phyloP scores from a whole-genome alignment of 768 basidiomycete genomes.

The Tylopilus balloui region DNA sequence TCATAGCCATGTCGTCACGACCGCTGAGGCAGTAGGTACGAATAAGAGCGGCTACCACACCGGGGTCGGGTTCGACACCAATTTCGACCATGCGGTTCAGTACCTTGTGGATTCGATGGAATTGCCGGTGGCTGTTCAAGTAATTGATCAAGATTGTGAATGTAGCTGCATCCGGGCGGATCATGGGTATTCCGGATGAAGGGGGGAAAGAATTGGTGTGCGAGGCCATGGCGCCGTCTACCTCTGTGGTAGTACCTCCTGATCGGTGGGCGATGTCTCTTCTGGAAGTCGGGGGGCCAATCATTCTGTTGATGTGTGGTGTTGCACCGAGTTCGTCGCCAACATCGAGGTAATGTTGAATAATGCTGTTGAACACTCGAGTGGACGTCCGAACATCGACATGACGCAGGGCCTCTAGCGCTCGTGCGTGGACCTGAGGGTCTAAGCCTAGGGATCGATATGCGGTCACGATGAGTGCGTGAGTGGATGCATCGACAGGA shows the following conservation, averaged over 20 bases:
- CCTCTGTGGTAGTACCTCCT: constrained; percentile 28
- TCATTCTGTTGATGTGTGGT: constrained; percentile 50
- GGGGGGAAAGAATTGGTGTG: not conserved
- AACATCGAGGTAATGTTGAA: constrained; percentile 55
- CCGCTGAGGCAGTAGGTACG: constrained; percentile 49
- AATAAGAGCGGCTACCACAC: constrained; percentile 50
- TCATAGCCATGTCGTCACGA: constrained; percentile 46
- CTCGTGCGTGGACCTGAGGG: constrained; percentile 46
- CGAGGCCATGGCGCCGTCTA: constrained; percentile 26
- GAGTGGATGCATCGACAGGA: constrained; percentile 51
- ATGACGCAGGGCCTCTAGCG: constrained; percentile 43
- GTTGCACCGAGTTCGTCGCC: constrained; percentile 46
- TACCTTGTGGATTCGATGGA: constrained; percentile 43
- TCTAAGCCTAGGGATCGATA: constrained; percentile 62
- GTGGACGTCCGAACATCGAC: constrained; percentile 42
- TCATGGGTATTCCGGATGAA: constrained; percentile 4
- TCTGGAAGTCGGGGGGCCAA: constrained; percentile 33
- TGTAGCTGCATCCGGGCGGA: constrained; percentile 53
- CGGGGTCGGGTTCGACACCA: constrained; percentile 43
- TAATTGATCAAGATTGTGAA: constrained; percentile 61
- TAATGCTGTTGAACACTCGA: constrained; percentile 64
- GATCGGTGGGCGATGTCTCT: constrained; percentile 16
- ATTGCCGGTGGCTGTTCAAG: constrained; percentile 41
- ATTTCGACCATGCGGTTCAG: constrained; percentile 43
- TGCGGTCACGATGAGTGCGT: constrained; percentile 51